These are phyloP conservation scores for Neurospora sp. DNA, from an alignment of 495 filamentous ascomycete genomes.

Conservation along the genomic window DNA sequence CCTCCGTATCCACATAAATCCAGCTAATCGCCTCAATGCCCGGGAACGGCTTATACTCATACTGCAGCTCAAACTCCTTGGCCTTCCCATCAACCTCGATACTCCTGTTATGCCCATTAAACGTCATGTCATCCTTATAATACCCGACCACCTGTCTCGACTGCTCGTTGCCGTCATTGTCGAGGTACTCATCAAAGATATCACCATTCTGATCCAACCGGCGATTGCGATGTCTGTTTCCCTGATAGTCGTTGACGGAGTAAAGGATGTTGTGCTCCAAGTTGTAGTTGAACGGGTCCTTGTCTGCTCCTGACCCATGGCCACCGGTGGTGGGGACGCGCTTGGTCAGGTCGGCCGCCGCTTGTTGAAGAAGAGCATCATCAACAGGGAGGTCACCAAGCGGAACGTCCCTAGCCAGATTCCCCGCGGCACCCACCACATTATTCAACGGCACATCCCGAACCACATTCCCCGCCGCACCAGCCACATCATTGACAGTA, in stretches of 20 bases:
- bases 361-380: too few species aligned
- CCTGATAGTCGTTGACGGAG: constrained; percentile 44
- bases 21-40: constrained; percentile 36
- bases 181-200: constrained; percentile 40
- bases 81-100: constrained; percentile 32
- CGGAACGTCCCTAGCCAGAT: too few species aligned
- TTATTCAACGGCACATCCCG: too few species aligned
- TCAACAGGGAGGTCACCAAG: too few species aligned
- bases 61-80: constrained; percentile 40
- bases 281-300: constrained; percentile 27
- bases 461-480: too few species aligned
- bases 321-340: constrained; percentile 2
- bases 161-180: constrained; percentile 39
- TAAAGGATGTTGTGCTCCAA: constrained; percentile 43
- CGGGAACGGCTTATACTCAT: constrained; percentile 41
- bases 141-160: constrained; percentile 32
- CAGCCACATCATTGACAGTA: too few species aligned
- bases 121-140: constrained; percentile 40
- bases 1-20: constrained; percentile 36
- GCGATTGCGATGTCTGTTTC: constrained; percentile 45
- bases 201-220: constrained; percentile 44
- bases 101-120: constrained; percentile 42
- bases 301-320: constrained; percentile 2
- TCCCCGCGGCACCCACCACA: too few species aligned
- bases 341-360: background rate